Evolutionary conservation across 2,329 filamentous ascomycete species (phyloP), one percentile per base, ranked within the genome.

Genomic region (Trichophyton rubrum): DNA sequence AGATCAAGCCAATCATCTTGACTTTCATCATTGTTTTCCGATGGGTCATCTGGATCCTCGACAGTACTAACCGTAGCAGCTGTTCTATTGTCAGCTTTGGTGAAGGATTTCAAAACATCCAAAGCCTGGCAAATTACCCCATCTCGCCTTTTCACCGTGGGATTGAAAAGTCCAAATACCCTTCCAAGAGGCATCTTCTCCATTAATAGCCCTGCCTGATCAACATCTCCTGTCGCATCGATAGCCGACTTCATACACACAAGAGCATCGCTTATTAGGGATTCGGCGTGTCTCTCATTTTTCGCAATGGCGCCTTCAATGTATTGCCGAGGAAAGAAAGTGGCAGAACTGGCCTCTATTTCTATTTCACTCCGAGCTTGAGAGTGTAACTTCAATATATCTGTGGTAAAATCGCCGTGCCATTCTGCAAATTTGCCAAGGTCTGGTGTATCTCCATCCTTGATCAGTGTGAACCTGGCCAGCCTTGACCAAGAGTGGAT

Each of bases 1-100:
- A 85, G 73, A 20, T 76, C 82, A 22, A 77, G 73, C 73, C 79
- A 82, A 62, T 83, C 82, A 55, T 85, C 83, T 67, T 86, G 84
- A 64, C 83, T 85, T 59, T 86, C 84, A 59, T 85, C 82, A 60
- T 76, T 80, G 3, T 65, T 66, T 27, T 74, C 67, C 13, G 61
- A 59, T n/a, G 68, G 59, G n/a, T 71, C 64, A 20, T 65, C 43
- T 55, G 61, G 62, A 63, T 55, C 62, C 64, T 61, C 62, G 60
- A 51, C 62, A 60, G 49, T 59, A 64, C 63, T 64, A 60, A 66
- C 41, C 59, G 65, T 49, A 24, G 66, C 22, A 60, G 60, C 24
- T 6, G 47, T 35, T 62, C 62, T 63, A 38, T 65, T 35, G 24
- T 72, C 71, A 61, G 73, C 72, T 22, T 67, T 63, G 35, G 68